Base-by-base conservation (phyloP, 139 green algal species). In the Eudorina sp. region DNA sequence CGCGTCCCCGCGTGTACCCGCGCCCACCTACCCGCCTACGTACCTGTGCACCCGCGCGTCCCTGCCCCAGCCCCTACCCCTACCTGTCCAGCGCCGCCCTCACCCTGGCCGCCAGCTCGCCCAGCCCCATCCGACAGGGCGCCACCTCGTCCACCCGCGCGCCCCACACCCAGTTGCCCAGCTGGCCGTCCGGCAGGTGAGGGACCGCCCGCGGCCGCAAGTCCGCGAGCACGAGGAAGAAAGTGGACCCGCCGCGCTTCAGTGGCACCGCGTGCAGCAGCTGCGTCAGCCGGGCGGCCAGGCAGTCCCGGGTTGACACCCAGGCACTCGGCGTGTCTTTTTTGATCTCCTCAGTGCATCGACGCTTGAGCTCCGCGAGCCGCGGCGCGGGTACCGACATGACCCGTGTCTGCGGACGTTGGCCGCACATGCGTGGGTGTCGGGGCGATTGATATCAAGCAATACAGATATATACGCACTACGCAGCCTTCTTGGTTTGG, bases 191-290 rank as follows among this genome's bases (percentile, higher is more conserved):
- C 13, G 75, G 75, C 34, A 83, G 75, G 41, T 48, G 75, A 31
- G 75, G 46, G 18, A 51, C 23, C 51, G 48, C 14, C 3, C 75
- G 48, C 3, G 6, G 51, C 45, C 75, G 46, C 75, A 83, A 70
- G n/a, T 83, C 27, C 4, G 51, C 75, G 2, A 34, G 13, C 29
- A 69, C 46, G 29, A 69, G 4, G 31, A 69, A 16, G 6, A 8
- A 48, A 1, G 48, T 41, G n/a, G 75, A 51, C 1, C 16, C 14
- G 48, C 34, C 8, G 19, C 48, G 75, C 18, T 34, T 48, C 75
- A 69, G 75, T 16, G 75, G 75, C n/a, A 83, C n/a, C 13, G 75
- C 31, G 75, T 83, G 75, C 11, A 83, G 75, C n/a, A 83, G 5
- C 75, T 83, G 75, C 21, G 29, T 9, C 60, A 70, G 60, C 60